phyloP scores from a whole-genome alignment of 306 rosid genomes.

The Rubus idaeus region DNA sequence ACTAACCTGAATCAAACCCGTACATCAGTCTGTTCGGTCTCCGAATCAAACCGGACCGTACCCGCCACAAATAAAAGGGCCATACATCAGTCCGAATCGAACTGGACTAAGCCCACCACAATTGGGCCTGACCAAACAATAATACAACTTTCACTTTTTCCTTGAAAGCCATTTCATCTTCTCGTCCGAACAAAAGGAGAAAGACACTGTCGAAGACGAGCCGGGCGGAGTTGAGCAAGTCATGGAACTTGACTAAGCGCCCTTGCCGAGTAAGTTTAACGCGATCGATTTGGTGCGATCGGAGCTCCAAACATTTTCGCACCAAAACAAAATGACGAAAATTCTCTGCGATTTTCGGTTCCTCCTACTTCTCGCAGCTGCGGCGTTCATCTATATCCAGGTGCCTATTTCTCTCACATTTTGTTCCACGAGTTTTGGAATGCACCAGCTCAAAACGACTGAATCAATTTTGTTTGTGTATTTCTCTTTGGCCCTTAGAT shows the following conservation, averaged over 20 bases:
- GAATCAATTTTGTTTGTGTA: neutral
- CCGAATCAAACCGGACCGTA: too few relatives aligned
- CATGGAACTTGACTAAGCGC: neutral
- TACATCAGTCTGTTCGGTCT: too few relatives aligned
- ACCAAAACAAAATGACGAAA: constrained; percentile 42
- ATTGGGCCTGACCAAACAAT: too few relatives aligned
- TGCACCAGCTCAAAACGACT: neutral
- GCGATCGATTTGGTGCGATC: constrained; percentile 17
- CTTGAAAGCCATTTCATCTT: too few relatives aligned
- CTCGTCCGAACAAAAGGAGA: neutral
- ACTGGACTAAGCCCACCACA: too few relatives aligned
- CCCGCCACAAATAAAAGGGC: too few relatives aligned
- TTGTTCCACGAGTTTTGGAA: neutral
- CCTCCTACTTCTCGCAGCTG: constrained; percentile 74
- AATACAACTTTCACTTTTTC: too few relatives aligned
- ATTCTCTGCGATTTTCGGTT: constrained; percentile 80
- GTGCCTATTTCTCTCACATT: constrained; percentile 28
- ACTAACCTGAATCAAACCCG: too few relatives aligned
- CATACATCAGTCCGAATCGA: too few relatives aligned
- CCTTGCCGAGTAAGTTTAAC: constrained; percentile 9
- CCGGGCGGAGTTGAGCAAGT: constrained; percentile 11
- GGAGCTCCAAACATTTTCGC: neutral
- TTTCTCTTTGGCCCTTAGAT: constrained; percentile 36
- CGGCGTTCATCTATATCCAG: constrained; percentile 85
- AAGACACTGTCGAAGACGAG: neutral